Conservation (phyloP, 768 basidiomycete genomes). For the Auriculariales sp. region DNA sequence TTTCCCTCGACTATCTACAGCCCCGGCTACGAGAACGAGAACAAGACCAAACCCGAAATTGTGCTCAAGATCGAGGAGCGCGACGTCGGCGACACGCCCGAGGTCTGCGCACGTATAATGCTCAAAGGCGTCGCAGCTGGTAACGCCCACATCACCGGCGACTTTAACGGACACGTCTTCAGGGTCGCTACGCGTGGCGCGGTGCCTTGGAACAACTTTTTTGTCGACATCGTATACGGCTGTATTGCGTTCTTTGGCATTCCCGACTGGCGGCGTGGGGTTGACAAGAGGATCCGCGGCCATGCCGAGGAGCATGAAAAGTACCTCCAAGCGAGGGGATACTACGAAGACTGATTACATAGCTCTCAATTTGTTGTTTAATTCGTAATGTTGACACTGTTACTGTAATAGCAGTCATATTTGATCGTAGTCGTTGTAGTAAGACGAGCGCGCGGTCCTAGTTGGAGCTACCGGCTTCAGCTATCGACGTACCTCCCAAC, state of each 20-base stretch:
- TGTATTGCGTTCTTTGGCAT: constrained; percentile 25
- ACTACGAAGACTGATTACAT: constrained; percentile 17
- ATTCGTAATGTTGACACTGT: too few relatives aligned
- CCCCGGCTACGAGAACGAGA: constrained; percentile 64
- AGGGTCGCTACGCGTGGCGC: constrained; percentile 51
- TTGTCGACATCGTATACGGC: constrained; percentile 37
- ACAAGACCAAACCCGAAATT: constrained; percentile 61
- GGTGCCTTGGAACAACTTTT: constrained; percentile 39
- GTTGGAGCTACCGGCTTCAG: too few relatives aligned
- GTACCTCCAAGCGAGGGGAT: constrained; percentile 29
- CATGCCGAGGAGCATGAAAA: constrained; percentile 32
- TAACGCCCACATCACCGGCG: constrained; percentile 60
- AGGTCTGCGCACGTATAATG: constrained; percentile 43
- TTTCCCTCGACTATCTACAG: constrained; percentile 72
- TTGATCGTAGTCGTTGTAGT: too few relatives aligned
- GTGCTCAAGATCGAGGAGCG: constrained; percentile 61
- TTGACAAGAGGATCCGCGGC: constrained; percentile 31
- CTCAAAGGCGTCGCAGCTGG: constrained; percentile 53
- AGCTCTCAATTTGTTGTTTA: too few relatives aligned
- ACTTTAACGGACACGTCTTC: constrained; percentile 54
- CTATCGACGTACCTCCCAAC: too few relatives aligned
- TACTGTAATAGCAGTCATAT: too few relatives aligned
- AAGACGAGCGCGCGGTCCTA: too few relatives aligned
- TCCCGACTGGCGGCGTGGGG: constrained; percentile 36
- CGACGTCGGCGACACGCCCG: constrained; percentile 50